Percentiles rank a stretch among this genome's conserved stretches.
Conservation (phyloP, 331 rosid genomes). For the Quercus phellos region DNA sequence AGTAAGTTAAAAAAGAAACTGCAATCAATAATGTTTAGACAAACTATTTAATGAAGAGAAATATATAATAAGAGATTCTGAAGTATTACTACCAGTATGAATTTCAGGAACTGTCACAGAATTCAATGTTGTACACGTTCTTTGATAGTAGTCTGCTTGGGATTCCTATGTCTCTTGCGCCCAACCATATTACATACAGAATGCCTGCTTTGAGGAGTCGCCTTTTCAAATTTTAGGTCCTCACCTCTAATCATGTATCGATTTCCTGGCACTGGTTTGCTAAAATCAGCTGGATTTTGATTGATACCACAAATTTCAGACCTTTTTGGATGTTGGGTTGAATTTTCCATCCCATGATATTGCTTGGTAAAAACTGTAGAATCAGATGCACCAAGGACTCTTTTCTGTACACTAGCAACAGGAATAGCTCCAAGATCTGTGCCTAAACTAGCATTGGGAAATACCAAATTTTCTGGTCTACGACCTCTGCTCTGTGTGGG, state of each 20-base stretch:
- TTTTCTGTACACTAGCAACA: constrained; percentile 21
- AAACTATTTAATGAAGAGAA: constrained; percentile 6
- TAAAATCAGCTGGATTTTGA: constrained; percentile 90
- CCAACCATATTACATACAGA: constrained; percentile 27
- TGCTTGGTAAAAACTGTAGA: constrained; percentile 32
- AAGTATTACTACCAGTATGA: constrained; percentile 27
- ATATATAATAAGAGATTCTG: constrained; percentile 7
- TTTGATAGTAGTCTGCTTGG: constrained; percentile 42
- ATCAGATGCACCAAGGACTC: constrained; percentile 19
- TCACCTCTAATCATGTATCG: constrained; percentile 82
- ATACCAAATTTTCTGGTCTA: constrained; percentile 12
- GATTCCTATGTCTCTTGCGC: constrained; percentile 48
- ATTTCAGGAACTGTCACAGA: constrained; percentile 23
- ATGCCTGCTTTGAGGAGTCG: constrained; percentile 31
- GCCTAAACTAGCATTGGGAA: constrained; percentile 23
- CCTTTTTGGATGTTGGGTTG: constrained; percentile 30
- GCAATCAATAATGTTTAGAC: neutral
- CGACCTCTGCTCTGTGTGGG: constrained; percentile 35
- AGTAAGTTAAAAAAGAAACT: neutral
- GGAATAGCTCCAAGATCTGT: constrained; percentile 26
- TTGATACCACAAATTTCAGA: constrained; percentile 48
- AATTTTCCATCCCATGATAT: constrained; percentile 27
- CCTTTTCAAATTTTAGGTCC: constrained; percentile 59
- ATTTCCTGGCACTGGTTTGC: constrained; percentile 57
- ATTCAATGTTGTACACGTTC: constrained; percentile 37